Percentiles rank a stretch among this genome's conserved stretches.
phyloP scores from a whole-genome alignment of 805 yeast species.

The Nakazawaea siamensis region DNA sequence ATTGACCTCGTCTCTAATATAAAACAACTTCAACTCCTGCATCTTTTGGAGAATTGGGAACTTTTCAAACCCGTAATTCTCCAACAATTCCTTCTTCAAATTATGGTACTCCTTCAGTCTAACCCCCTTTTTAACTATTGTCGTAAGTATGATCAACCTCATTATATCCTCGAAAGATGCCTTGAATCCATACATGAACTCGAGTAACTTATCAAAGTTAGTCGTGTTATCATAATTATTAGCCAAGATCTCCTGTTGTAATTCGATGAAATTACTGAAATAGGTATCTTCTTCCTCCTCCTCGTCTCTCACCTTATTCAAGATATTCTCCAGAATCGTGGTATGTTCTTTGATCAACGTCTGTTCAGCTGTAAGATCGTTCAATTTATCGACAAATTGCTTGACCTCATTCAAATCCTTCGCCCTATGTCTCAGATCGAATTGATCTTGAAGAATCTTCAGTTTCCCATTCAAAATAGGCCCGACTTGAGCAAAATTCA shows the following conservation, averaged over 20 bases:
- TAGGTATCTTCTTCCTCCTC: constrained; percentile 15
- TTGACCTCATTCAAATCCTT: constrained; percentile 59
- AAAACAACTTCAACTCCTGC: constrained; percentile 38
- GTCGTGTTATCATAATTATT: constrained; percentile 36
- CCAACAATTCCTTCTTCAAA: constrained; percentile 47
- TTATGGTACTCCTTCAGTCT: constrained; percentile 51
- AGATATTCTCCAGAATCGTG: constrained; percentile 55
- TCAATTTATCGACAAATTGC: constrained; percentile 61
- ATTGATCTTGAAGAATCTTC: constrained; percentile 57
- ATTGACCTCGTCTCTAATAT: constrained; percentile 16
- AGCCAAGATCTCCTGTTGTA: constrained; percentile 66
- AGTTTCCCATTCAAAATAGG: constrained; percentile 64
- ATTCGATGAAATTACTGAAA: constrained; percentile 41
- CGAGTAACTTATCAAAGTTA: constrained; percentile 29
- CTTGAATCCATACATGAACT: constrained; percentile 40
- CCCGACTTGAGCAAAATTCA: constrained; percentile 79
- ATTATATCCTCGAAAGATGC: constrained; percentile 35
- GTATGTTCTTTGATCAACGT: constrained; percentile 68
- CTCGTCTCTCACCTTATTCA: constrained; percentile 33
- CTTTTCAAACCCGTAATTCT: constrained; percentile 56
- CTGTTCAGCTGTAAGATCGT: constrained; percentile 59
- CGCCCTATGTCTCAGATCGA: constrained; percentile 49
- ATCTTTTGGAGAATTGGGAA: constrained; percentile 39
- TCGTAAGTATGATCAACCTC: constrained; percentile 47
- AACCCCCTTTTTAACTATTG: constrained; percentile 62